Evolutionary conservation across 192 early-diverging fungal genomes (phyloP).

Genomic region (Coemansia sp.): DNA sequence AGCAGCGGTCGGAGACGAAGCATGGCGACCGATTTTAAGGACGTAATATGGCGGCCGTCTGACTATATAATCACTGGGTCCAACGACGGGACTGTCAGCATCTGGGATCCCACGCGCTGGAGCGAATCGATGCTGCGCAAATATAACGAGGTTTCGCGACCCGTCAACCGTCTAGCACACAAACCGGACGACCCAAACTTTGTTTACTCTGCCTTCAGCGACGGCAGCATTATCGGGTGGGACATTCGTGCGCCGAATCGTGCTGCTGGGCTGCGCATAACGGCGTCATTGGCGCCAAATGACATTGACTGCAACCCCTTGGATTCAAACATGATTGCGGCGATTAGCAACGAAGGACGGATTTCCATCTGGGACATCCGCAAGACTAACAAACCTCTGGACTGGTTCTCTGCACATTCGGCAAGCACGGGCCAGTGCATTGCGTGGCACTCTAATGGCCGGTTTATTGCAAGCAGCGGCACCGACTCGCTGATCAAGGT

Average conservation of each 20-base stretch:
- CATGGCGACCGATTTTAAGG: slow-evolving; percentile 31
- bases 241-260: slow-evolving; percentile 29
- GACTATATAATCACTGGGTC: slow-evolving; percentile 47
- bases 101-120: slow-evolving; percentile 44
- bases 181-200: slow-evolving; percentile 43
- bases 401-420: slow-evolving; percentile 27
- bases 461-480: slow-evolving; percentile 51
- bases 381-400: slow-evolving; percentile 6
- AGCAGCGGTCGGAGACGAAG: slow-evolving; percentile 25
- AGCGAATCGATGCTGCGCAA: slow-evolving; percentile 29
- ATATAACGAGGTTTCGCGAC: slow-evolving; percentile 23
- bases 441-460: slow-evolving; percentile 52
- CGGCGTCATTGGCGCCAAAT: slow-evolving; percentile 12
- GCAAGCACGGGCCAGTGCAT: slow-evolving; percentile 29
- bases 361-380: slow-evolving; percentile 40
- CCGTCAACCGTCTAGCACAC: slow-evolving; percentile 41
- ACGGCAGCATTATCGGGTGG: slow-evolving; percentile 31
- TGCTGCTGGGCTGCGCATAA: slow-evolving; percentile 19
- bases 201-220: slow-evolving; percentile 40
- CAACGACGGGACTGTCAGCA: slow-evolving; percentile 33
- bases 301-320: slow-evolving; percentile 51
- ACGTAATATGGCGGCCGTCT: slow-evolving; percentile 48
- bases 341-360: slow-evolving; percentile 38
- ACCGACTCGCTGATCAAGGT: slow-evolving; percentile 49
- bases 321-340: slow-evolving; percentile 31